These are phyloP conservation scores for Stagonosporopsis cucurbitacearum DNA, from an alignment of 2,329 filamentous ascomycete species.

Conservation along the genomic window DNA sequence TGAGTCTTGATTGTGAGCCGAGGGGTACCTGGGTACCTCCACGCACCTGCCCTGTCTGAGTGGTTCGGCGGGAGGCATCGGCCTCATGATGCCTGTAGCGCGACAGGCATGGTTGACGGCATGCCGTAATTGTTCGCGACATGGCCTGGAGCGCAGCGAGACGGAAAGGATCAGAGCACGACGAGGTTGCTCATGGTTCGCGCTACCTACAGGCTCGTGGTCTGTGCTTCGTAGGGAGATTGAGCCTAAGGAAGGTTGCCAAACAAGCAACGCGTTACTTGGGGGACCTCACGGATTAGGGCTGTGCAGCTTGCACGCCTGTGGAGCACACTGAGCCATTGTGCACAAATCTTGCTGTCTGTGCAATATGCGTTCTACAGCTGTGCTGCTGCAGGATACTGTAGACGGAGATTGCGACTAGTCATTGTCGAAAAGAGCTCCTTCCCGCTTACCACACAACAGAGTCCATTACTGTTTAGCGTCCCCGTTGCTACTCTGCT, in stretches of 20 bases:
- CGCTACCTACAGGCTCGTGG: conserved; percentile 38
- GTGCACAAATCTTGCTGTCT: conserved; percentile 13
- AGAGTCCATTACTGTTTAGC: background rate
- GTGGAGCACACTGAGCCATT: conserved; percentile 12
- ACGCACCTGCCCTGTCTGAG: conserved; percentile 38
- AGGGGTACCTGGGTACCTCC: conserved; percentile 26
- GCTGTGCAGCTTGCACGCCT: conserved; percentile 21
- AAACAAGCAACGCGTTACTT: conserved; percentile 9
- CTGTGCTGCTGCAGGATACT: conserved; percentile 6
- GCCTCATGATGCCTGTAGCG: conserved; percentile 23
- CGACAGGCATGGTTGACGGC: conserved; percentile 23
- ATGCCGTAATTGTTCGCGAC: conserved; percentile 24
- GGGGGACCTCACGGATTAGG: conserved; percentile 23
- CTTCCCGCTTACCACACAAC: background rate
- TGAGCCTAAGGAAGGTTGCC: conserved; percentile 23
- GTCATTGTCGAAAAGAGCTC: conserved; percentile 8
- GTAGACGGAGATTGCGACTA: conserved; percentile 9
- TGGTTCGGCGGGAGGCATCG: conserved; percentile 21
- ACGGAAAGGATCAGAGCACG: conserved; percentile 27
- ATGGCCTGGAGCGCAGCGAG: conserved; percentile 16
- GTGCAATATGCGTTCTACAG: conserved; percentile 8
- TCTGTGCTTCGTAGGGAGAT: conserved; percentile 36
- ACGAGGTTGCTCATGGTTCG: conserved; percentile 39
- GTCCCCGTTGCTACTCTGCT: background rate
- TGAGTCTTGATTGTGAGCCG: conserved; percentile 26